Conservation (phyloP, 2,329 filamentous ascomycete species). For the Colletotrichum sp. region DNA sequence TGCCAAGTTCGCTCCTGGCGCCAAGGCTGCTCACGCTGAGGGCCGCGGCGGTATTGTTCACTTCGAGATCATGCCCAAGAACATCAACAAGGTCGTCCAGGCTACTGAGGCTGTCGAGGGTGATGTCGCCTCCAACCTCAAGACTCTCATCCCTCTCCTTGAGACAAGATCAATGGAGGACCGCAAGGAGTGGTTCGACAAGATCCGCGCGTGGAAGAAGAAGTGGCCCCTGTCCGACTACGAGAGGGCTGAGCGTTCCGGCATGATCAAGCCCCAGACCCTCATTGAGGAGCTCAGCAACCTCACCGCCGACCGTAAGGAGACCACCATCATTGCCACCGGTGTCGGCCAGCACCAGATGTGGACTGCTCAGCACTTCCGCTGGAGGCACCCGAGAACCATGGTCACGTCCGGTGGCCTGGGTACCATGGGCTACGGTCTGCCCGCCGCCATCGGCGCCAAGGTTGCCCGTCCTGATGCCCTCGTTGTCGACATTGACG, state of each 20-base stretch:
- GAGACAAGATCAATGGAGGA: constrained; percentile 65
- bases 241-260: constrained; percentile 76
- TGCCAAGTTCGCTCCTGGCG: constrained; percentile 85
- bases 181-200: constrained; percentile 83
- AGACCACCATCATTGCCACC: constrained; percentile 86
- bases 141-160: constrained; percentile 75
- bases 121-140: constrained; percentile 83
- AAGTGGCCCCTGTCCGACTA: constrained; percentile 87
- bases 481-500: constrained; percentile 94
- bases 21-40: constrained; percentile 83
- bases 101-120: constrained; percentile 95
- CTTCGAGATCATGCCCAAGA: constrained; percentile 99
- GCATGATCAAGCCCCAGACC: constrained; percentile 92
- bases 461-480: constrained; percentile 82
- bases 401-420: constrained; percentile 98
- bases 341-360: constrained; percentile 99
- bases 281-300: constrained; percentile 90
- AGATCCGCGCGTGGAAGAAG: constrained; percentile 90
- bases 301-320: constrained; percentile 79
- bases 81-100: constrained; percentile 99
- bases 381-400: constrained; percentile 87
- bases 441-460: constrained; percentile 93
- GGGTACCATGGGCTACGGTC: constrained; percentile 87
- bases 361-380: constrained; percentile 97
- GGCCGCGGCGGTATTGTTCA: constrained; percentile 93